Evolutionary conservation across 2,329 filamentous ascomycete genomes (phyloP).

Genomic region (Paraphaeosphaeria minitans): DNA sequence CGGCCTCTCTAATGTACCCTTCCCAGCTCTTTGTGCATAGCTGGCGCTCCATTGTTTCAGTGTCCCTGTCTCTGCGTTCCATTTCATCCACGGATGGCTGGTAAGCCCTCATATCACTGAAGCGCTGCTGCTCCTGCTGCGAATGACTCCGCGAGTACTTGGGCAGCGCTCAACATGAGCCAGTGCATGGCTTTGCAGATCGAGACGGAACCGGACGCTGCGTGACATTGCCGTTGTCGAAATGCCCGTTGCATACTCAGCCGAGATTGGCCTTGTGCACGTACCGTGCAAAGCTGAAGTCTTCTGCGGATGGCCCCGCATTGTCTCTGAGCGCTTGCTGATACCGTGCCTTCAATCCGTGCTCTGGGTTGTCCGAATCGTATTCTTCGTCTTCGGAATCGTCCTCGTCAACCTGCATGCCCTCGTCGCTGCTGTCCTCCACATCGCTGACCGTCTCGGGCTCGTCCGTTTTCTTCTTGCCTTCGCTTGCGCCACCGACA

Average conservation of each 20-base stretch:
- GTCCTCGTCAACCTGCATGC: constrained; percentile 58
- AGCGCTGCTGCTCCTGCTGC: neutral
- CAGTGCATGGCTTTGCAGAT: neutral
- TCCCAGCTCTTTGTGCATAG: neutral
- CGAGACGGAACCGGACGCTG: constrained; percentile 3
- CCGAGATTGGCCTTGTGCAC: constrained; percentile 47
- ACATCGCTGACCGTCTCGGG: constrained; percentile 58
- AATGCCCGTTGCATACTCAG: constrained; percentile 25
- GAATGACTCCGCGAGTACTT: neutral
- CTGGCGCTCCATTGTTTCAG: constrained; percentile 1
- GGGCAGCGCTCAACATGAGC: neutral
- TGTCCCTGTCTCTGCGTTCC: neutral
- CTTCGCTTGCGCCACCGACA: constrained; percentile 49
- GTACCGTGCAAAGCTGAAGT: constrained; percentile 59
- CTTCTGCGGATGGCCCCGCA: constrained; percentile 49
- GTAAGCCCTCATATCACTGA: neutral
- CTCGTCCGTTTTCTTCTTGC: constrained; percentile 49
- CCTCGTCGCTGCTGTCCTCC: constrained; percentile 59
- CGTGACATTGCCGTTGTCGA: constrained; percentile 4
- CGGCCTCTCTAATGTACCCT: neutral
- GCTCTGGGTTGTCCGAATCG: constrained; percentile 54
- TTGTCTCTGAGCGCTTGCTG: constrained; percentile 70
- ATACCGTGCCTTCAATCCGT: constrained; percentile 76
- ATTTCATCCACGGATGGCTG: neutral
- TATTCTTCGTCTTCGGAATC: constrained; percentile 61